phyloP scores from a whole-genome alignment of 495 filamentous ascomycete genomes.

The Hypoxylon subgilvum region DNA sequence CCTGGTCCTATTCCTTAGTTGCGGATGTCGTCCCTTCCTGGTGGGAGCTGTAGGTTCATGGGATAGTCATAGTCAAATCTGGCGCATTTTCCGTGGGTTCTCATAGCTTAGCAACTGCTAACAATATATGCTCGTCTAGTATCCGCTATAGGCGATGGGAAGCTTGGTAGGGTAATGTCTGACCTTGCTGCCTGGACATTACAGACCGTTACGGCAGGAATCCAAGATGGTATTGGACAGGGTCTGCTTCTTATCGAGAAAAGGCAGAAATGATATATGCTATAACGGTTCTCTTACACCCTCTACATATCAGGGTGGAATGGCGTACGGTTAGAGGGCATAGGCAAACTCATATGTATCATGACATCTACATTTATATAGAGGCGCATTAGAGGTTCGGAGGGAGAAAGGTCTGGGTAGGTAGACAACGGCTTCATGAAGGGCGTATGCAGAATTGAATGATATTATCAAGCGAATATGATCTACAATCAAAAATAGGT shows the following conservation, averaged over 20 bases:
- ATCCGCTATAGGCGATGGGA: conserved; percentile 62
- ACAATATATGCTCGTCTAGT: conserved; percentile 37
- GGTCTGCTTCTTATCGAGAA: conserved; percentile 59
- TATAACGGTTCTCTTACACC: conserved; percentile 16
- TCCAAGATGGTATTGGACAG: conserved; percentile 69
- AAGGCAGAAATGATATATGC: conserved; percentile 30
- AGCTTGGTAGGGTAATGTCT: conserved; percentile 57
- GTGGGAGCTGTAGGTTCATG: too few species aligned
- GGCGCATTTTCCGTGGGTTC: background rate
- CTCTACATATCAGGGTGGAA: background rate
- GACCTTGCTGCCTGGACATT: conserved; percentile 62
- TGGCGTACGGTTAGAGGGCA: conserved; percentile 11
- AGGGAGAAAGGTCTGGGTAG: background rate
- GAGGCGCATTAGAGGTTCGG: conserved; percentile 16
- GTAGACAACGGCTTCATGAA: background rate
- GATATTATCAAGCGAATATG: too few species aligned
- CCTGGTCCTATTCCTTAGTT: background rate
- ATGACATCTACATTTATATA: conserved; percentile 1
- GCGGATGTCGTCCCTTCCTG: too few species aligned
- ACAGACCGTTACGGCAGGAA: conserved; percentile 64
- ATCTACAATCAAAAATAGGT: too few species aligned
- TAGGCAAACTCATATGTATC: background rate
- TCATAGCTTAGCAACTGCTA: conserved; percentile 1
- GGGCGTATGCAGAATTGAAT: conserved; percentile 1
- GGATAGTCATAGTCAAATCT: background rate